These are phyloP conservation scores for Geotrichum restrictum DNA, from an alignment of 1,139 yeast species.

Conservation along the genomic window DNA sequence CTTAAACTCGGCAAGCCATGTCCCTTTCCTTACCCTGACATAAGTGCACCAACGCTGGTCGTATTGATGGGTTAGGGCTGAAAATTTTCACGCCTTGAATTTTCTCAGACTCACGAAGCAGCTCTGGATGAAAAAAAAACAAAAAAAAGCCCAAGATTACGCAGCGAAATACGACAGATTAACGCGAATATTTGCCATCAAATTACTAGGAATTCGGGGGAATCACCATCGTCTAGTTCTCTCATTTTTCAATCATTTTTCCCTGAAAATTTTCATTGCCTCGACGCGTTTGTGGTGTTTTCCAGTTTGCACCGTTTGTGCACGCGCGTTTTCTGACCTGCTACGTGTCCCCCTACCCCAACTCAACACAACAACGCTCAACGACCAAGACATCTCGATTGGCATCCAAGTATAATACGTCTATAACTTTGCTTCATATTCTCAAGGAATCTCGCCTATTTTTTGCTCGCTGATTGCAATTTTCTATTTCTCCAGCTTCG, in stretches of 20 bases:
- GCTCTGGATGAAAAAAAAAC: neutral
- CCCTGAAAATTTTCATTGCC: too few relatives aligned
- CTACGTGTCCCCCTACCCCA: constrained; percentile 2
- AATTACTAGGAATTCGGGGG: neutral
- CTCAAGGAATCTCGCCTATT: too few relatives aligned
- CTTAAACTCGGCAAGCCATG: neutral
- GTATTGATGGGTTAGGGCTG: neutral
- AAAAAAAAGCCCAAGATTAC: neutral
- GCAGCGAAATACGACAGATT: neutral
- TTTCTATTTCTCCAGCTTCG: neutral
- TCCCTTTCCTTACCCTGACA: constrained; percentile 1
- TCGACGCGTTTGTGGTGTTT: too few relatives aligned
- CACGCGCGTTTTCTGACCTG: neutral
- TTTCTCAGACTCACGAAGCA: neutral
- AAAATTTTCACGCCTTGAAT: neutral
- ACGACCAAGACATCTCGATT: neutral
- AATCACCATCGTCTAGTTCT: neutral
- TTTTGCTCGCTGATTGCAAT: too few relatives aligned
- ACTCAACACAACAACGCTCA: neutral
- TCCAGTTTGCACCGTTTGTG: neutral
- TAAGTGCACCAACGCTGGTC: constrained; percentile 2
- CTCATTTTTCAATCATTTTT: neutral
- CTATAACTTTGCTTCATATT: too few relatives aligned
- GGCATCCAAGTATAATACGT: too few relatives aligned
- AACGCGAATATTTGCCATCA: neutral